phyloP scores from a whole-genome alignment of 331 rosid genomes.

The Rhamnella rubrinervis region DNA sequence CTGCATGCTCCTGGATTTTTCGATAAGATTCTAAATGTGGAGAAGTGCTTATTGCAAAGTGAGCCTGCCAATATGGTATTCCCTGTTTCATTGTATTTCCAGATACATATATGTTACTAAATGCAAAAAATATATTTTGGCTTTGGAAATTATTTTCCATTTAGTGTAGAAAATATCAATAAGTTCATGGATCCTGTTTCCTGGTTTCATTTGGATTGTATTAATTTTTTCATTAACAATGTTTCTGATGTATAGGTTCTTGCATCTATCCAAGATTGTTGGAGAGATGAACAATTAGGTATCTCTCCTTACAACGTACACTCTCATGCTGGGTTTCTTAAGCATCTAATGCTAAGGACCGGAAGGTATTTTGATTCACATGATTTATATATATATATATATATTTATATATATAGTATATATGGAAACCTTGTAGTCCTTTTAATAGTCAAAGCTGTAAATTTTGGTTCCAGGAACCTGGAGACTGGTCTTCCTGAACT shows the following conservation, averaged over 20 bases:
- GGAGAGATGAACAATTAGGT: constrained; percentile 80
- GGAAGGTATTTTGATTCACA: constrained; percentile 66
- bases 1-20: constrained; percentile 52
- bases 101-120: neutral
- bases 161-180: neutral
- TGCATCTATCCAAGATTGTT: constrained; percentile 76
- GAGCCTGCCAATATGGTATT: constrained; percentile 79
- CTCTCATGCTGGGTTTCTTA: constrained; percentile 80
- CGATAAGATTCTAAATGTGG: constrained; percentile 72
- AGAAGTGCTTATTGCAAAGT: constrained; percentile 84
- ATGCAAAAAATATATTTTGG: neutral
- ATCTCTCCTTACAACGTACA: constrained; percentile 74
- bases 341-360: constrained; percentile 90
- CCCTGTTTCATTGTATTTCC: neutral
- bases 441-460: constrained; percentile 20
- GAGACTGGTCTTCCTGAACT: constrained; percentile 69
- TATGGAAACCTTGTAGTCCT: neutral
- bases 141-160: neutral
- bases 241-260: constrained; percentile 60
- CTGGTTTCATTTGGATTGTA: constrained; percentile 11
- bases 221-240: constrained; percentile 24
- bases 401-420: neutral
- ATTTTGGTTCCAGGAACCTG: constrained; percentile 53
- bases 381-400: neutral
- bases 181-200: neutral